These are phyloP conservation scores for Pestalotiopsis sp. DNA, from an alignment of 2,329 filamentous ascomycete species.

Conservation along the genomic window DNA sequence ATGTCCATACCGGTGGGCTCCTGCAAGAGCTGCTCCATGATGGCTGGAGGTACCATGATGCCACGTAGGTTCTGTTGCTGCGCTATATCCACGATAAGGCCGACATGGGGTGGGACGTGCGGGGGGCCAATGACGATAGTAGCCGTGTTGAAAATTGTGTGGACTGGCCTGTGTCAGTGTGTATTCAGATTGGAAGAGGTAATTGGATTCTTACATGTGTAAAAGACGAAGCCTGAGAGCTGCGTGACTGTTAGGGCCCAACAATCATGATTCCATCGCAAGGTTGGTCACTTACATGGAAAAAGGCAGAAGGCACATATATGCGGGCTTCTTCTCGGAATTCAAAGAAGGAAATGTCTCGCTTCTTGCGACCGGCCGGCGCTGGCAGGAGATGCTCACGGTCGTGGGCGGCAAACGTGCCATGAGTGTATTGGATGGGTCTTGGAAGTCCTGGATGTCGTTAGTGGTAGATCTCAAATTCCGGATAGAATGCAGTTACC, in stretches of 20 bases:
- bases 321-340: constrained; percentile 19
- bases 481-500: constrained; percentile 13
- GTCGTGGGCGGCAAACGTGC: neutral
- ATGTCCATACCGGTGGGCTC: neutral
- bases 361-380: neutral
- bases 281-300: constrained; percentile 20
- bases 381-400: constrained; percentile 14
- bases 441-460: constrained; percentile 14
- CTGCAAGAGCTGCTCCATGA: neutral
- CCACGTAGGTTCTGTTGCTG: neutral
- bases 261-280: neutral
- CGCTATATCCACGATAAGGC: neutral
- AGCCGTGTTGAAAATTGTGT: neutral
- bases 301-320: constrained; percentile 24
- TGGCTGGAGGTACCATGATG: neutral
- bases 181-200: neutral
- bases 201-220: neutral
- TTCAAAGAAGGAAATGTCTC: neutral
- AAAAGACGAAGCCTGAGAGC: neutral
- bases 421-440: constrained; percentile 16
- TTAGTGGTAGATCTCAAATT: neutral
- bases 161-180: neutral
- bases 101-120: neutral
- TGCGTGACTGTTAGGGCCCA: neutral
- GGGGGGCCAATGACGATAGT: neutral